A percentile compares a stretch with the other conserved stretches of the same genome.
Conservation (phyloP, 768 basidiomycete genomes). For the Hericium rajendrae region DNA sequence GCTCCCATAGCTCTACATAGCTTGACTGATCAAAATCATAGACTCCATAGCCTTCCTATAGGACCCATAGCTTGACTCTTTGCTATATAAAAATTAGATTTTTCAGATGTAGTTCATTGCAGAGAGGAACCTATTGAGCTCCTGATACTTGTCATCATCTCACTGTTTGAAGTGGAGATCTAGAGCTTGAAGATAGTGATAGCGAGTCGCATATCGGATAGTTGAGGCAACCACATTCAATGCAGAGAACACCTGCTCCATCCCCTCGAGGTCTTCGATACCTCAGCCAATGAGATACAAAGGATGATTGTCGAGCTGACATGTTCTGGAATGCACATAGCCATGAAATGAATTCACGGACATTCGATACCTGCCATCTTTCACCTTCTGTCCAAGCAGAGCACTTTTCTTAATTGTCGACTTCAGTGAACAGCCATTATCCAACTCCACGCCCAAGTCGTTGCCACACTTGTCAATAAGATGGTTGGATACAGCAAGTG, state of each 20-base stretch:
- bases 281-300: not conserved
- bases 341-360: not conserved
- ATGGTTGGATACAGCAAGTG: not conserved
- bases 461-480: not conserved
- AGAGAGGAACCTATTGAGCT: not conserved
- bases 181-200: not conserved
- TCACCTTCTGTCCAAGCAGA: not conserved
- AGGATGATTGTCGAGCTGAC: not conserved
- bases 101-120: too few species aligned
- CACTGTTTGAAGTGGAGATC: not conserved
- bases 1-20: too few species aligned
- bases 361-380: not conserved
- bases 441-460: not conserved
- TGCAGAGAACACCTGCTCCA: not conserved
- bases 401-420: not conserved
- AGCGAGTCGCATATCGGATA: not conserved
- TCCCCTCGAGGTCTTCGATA: not conserved
- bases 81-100: too few species aligned
- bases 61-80: too few species aligned
- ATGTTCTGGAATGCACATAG: not conserved
- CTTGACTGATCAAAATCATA: too few species aligned
- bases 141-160: not conserved
- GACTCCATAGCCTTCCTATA: too few species aligned
- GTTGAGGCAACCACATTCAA: not conserved
- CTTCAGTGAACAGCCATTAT: not conserved